These are phyloP conservation scores for Xylaria curta DNA, from an alignment of 495 filamentous ascomycete species.

Conservation along the genomic window DNA sequence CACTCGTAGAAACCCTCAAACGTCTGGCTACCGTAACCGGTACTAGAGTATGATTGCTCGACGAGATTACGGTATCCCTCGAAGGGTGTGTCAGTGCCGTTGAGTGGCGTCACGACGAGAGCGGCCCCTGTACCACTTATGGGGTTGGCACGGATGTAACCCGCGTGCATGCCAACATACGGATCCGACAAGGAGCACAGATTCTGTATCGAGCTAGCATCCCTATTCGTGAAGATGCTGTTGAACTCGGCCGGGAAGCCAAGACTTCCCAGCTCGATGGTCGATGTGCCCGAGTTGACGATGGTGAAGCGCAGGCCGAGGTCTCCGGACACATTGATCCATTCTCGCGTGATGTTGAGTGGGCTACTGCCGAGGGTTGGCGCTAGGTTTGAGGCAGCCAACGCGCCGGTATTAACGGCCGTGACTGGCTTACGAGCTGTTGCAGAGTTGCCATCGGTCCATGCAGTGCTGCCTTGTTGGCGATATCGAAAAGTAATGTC, in stretches of 20 bases:
- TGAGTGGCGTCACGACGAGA: conserved; percentile 56
- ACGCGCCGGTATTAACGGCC: conserved; percentile 28
- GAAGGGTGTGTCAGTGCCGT: conserved; percentile 46
- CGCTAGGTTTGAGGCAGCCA: conserved; percentile 44
- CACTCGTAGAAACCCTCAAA: conserved; percentile 63
- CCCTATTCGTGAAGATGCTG: conserved; percentile 61
- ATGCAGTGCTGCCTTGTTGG: conserved; percentile 34
- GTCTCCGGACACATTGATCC: conserved; percentile 52
- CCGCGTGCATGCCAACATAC: conserved; percentile 59
- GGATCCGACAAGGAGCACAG: conserved; percentile 56
- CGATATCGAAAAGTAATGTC: conserved; percentile 59
- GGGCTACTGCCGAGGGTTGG: conserved; percentile 41
- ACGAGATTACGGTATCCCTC: conserved; percentile 58
- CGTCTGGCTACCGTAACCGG: conserved; percentile 53
- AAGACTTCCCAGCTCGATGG: conserved; percentile 57
- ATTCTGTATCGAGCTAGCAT: conserved; percentile 46
- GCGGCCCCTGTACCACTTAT: conserved; percentile 52
- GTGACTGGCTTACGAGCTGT: conserved; percentile 41
- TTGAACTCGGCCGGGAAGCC: conserved; percentile 63
- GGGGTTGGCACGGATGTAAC: conserved; percentile 55
- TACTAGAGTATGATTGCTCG: conserved; percentile 39
- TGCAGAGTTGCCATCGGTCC: conserved; percentile 49
- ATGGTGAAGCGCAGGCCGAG: conserved; percentile 54
- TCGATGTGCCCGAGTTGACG: conserved; percentile 44
- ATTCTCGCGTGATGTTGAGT: conserved; percentile 52